Percentiles rank a stretch among this genome's conserved stretches.
Evolutionary conservation across 2,329 filamentous ascomycete species (phyloP).

Genomic region (Sphaerulina musiva): DNA sequence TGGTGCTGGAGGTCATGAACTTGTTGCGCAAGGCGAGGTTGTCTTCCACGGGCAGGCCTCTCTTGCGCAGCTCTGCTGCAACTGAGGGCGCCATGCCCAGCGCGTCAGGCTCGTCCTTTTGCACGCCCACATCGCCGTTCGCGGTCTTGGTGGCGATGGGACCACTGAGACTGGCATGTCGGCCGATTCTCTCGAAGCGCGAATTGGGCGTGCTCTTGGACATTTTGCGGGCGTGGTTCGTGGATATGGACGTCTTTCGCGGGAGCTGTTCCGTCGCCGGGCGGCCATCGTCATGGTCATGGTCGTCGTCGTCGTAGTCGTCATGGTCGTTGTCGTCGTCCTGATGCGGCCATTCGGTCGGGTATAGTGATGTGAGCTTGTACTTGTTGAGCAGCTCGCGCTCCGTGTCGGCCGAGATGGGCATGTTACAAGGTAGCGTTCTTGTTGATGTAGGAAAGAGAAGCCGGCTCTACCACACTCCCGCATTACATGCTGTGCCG

Average conservation of each 20-base stretch:
- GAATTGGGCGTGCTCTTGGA: slow-evolving; percentile 30
- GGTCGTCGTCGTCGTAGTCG: slow-evolving; percentile 49
- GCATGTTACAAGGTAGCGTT: slow-evolving; percentile 21
- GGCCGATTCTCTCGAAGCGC: slow-evolving; percentile 74
- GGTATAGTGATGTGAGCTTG: slow-evolving; percentile 70
- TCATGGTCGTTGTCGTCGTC: slow-evolving; percentile 36
- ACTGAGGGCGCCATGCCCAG: slow-evolving; percentile 85
- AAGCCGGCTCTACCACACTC: too few species aligned
- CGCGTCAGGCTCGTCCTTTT: slow-evolving; percentile 88
- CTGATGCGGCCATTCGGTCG: slow-evolving; percentile 78
- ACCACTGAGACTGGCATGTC: slow-evolving; percentile 61
- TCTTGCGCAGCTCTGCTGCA: slow-evolving; percentile 66
- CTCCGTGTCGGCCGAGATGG: slow-evolving; percentile 62
- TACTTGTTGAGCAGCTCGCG: slow-evolving; percentile 81
- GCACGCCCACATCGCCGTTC: slow-evolving; percentile 64
- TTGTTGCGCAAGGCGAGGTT: slow-evolving; percentile 68
- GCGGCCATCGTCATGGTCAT: slow-evolving; percentile 34
- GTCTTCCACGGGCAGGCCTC: slow-evolving; percentile 76
- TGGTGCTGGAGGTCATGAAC: slow-evolving; percentile 90
- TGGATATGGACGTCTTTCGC: slow-evolving; percentile 24
- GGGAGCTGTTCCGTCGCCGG: slow-evolving; percentile 7
- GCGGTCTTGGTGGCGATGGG: slow-evolving; percentile 52
- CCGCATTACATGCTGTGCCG: too few species aligned
- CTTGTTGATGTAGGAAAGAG: too few species aligned
- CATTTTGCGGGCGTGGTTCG: slow-evolving; percentile 21